Percentiles rank a stretch among this genome's conserved stretches.
Conservation (phyloP, 2,329 filamentous ascomycete species). For the Aspergillus bombycis region DNA sequence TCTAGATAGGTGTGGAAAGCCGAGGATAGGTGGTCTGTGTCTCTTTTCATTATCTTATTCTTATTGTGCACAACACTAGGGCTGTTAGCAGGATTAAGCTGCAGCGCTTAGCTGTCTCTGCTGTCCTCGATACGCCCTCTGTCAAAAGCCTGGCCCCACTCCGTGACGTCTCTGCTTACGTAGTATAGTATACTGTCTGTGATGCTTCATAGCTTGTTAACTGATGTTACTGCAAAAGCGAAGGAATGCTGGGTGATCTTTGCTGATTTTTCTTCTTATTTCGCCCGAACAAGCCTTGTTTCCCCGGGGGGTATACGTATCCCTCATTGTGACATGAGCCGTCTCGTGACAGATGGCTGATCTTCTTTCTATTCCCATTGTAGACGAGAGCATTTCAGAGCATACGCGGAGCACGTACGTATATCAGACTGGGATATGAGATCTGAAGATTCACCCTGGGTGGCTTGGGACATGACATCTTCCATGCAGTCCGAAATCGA, state of each 20-base stretch:
- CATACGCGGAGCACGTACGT: not conserved
- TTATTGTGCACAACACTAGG: not conserved
- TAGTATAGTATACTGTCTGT: constrained; percentile 11
- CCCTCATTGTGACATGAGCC: not conserved
- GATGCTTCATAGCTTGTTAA: constrained; percentile 4
- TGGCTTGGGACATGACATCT: not conserved
- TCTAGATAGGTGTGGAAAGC: constrained; percentile 7
- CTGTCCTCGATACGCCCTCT: constrained; percentile 10
- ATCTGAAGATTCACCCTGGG: not conserved
- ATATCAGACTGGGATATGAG: not conserved
- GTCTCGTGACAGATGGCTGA: not conserved
- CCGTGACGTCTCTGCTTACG: constrained; percentile 28
- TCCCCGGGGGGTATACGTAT: not conserved
- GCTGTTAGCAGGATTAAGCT: not conserved
- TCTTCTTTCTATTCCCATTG: not conserved
- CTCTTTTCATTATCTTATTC: not conserved
- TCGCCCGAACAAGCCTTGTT: not conserved
- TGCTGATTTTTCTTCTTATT: not conserved
- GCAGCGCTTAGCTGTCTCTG: constrained; percentile 1
- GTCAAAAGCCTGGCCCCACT: constrained; percentile 20
- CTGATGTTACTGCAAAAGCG: constrained; percentile 1
- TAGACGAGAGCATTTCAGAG: not conserved
- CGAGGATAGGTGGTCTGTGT: not conserved
- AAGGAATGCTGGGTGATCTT: not conserved
- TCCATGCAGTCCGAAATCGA: not conserved